Conservation (phyloP, 192 early-diverging fungal genomes). For the Linnemannia schmuckeri region DNA sequence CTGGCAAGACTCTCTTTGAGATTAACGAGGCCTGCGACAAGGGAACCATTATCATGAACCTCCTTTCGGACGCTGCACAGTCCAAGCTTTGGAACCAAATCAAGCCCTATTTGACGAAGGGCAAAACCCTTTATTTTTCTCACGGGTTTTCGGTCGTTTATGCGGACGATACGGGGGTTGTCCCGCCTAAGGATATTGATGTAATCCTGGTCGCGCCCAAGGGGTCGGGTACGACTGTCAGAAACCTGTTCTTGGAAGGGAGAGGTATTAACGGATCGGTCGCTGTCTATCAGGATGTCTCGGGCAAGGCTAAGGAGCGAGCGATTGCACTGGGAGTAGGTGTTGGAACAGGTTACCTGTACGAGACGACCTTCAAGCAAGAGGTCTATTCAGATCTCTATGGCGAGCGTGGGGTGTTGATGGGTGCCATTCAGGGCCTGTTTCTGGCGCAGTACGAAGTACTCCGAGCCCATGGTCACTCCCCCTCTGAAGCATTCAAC, state of each 20-base stretch:
- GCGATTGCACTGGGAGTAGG: slow-evolving; percentile 92
- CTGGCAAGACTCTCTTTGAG: slow-evolving; percentile 94
- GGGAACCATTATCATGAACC: slow-evolving; percentile 93
- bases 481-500: slow-evolving; percentile 98
- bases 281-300: slow-evolving; percentile 94
- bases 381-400: slow-evolving; percentile 97
- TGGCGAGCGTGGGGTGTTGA: slow-evolving; percentile 97
- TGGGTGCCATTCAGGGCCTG: slow-evolving; percentile 97
- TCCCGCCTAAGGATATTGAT: slow-evolving; percentile 93
- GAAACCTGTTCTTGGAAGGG: slow-evolving; percentile 95
- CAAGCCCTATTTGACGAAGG: slow-evolving; percentile 90
- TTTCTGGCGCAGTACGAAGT: slow-evolving; percentile 98
- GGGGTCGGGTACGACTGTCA: slow-evolving; percentile 94
- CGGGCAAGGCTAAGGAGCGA: slow-evolving; percentile 94
- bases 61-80: slow-evolving; percentile 97
- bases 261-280: slow-evolving; percentile 98
- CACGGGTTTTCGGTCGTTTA: slow-evolving; percentile 97
- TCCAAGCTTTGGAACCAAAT: slow-evolving; percentile 90
- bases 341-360: slow-evolving; percentile 97
- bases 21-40: slow-evolving; percentile 92
- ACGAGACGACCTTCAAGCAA: slow-evolving; percentile 97
- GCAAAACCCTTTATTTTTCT: slow-evolving; percentile 99
- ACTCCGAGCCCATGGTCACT: slow-evolving; percentile 92
- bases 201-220: slow-evolving; percentile 98
- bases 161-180: slow-evolving; percentile 90